phyloP scores from a whole-genome alignment of 345 rosid species.

The Heritiera littoralis region DNA sequence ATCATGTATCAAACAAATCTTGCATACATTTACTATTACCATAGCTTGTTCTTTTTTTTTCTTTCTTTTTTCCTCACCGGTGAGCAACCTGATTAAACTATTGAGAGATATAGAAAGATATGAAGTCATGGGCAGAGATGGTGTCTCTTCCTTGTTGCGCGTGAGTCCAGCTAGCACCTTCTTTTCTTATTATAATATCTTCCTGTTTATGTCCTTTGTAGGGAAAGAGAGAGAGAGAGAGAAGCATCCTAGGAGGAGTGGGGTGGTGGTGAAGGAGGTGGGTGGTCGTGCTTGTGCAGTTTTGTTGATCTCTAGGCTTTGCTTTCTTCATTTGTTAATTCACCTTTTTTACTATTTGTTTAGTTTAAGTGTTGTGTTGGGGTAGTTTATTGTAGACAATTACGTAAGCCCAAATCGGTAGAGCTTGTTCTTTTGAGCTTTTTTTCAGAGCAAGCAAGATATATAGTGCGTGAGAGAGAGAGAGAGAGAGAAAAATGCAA shows the following conservation, averaged over 20 bases:
- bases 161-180: slow-evolving; percentile 22
- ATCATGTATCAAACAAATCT: slow-evolving; percentile 4
- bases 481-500: slow-evolving; percentile 27
- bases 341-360: neutral
- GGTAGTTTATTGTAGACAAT: slow-evolving; percentile 19
- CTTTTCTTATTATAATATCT: neutral
- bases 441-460: slow-evolving; percentile 62
- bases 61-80: neutral
- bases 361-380: slow-evolving; percentile 13
- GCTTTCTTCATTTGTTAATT: slow-evolving; percentile 19
- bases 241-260: slow-evolving; percentile 45
- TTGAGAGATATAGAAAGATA: slow-evolving; percentile 18
- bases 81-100: slow-evolving; percentile 24
- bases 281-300: slow-evolving; percentile 40
- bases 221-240: slow-evolving; percentile 22
- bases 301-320: slow-evolving; percentile 71
- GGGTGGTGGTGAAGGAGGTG: slow-evolving; percentile 46
- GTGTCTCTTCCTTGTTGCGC: slow-evolving; percentile 23
- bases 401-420: neutral
- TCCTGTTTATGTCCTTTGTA: neutral
- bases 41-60: neutral
- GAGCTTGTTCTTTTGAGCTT: slow-evolving; percentile 35
- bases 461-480: slow-evolving; percentile 34
- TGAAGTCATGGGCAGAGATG: slow-evolving; percentile 29
- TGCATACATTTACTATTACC: neutral